Evolutionary conservation across 2,329 filamentous ascomycete species (phyloP), one percentile per base, ranked within the genome.

Genomic region (Aspergillus fumigatiaffinis): DNA sequence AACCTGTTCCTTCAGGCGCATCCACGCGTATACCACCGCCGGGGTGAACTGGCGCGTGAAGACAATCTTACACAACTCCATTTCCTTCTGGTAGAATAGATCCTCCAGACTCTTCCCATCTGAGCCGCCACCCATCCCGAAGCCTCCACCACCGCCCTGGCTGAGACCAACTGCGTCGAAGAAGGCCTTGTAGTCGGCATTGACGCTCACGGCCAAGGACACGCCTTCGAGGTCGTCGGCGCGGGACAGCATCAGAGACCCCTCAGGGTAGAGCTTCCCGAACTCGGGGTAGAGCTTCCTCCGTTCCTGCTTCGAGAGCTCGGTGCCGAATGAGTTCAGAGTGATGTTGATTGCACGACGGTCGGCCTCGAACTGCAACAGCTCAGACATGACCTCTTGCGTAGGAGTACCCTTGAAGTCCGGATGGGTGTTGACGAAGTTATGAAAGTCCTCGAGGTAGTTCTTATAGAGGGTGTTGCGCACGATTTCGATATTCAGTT

Each of bases 391-490:
- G 73, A 97, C 87, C 68, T 96, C 92, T 47, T 91, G 83, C 0
- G 94, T 99, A 0, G 94, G 92, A 6, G 92, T 95, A 41, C 91
- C 90, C 41, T 84, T 82, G 78, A 97, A 89, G 46, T 96, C 93
- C 0, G 92, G 82, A 70, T 96, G 85, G 9, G 87, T 89, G 77
- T 93, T 96, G 77, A 97, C 89, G 74, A 97, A 99, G 63, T 89
- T 84, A 80, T 97, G 86, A 76, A 99, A 99, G 73, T 97, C 94
- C 74, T 99, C 94, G 7, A 99, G 84, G 73, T 99, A 99, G 81
- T 97, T 97, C 84, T 99, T 99, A 83, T 97, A 99, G 38, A 99
- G 82, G 0, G 92, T 99, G 78, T 99, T 99, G 63, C 95, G 89
- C 57, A 99, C 90, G 75, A 99, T 99, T 79, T 99, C 94, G 68